Evolutionary conservation across 345 rosid genomes (phyloP).

Genomic region (Viola odorata): DNA sequence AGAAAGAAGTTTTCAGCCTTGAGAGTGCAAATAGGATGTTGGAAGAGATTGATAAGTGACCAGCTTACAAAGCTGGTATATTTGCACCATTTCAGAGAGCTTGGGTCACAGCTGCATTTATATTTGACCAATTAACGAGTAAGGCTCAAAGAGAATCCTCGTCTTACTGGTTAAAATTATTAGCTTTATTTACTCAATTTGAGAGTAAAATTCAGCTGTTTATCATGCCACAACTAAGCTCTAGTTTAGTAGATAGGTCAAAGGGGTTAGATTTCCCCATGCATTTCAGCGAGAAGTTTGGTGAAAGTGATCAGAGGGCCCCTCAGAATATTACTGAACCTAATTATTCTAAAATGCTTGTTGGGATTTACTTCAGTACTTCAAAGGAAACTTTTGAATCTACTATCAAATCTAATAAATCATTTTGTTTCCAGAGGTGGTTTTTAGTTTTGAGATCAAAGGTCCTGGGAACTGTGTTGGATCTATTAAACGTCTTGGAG

Average conservation of each 20-base stretch:
- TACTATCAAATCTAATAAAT: conserved; percentile 17
- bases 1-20: conserved; percentile 41
- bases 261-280: conserved; percentile 11
- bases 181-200: conserved; percentile 46
- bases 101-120: conserved; percentile 60
- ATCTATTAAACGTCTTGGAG: conserved; percentile 31
- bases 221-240: conserved; percentile 31
- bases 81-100: conserved; percentile 64
- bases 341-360: conserved; percentile 32
- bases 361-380: conserved; percentile 33
- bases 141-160: conserved; percentile 45
- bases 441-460: conserved; percentile 53
- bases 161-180: conserved; percentile 60
- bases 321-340: conserved; percentile 14
- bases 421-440: conserved; percentile 75
- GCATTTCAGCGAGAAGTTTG: conserved; percentile 18
- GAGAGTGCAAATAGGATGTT: conserved; percentile 51
- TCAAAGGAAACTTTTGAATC: conserved; percentile 45
- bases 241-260: conserved; percentile 29
- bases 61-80: conserved; percentile 59
- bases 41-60: conserved; percentile 51
- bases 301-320: conserved; percentile 21
- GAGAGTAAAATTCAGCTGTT: conserved; percentile 55
- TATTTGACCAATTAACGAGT: conserved; percentile 54
- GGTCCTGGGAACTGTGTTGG: conserved; percentile 41